phyloP scores from a whole-genome alignment of 768 basidiomycete species.

The Mycena latifolia region DNA sequence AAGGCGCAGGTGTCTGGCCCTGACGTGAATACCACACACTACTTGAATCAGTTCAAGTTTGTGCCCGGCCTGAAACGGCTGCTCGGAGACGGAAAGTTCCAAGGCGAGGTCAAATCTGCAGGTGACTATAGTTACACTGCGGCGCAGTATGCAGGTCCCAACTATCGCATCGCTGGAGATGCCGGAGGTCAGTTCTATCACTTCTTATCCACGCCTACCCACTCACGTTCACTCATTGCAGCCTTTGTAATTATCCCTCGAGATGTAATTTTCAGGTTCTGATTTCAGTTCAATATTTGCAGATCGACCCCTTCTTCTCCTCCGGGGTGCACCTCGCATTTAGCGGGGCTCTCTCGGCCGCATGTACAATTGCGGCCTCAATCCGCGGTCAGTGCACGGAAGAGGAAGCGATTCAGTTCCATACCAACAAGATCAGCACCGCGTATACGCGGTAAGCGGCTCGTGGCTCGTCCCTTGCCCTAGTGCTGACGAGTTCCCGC shows the following conservation, averaged over 20 bases:
- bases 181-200: constrained; percentile 40
- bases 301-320: constrained; percentile 70
- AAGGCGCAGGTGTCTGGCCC: too few relatives aligned
- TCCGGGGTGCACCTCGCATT: constrained; percentile 34
- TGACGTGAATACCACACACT: too few relatives aligned
- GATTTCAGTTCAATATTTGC: background rate
- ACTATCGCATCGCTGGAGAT: constrained; percentile 50
- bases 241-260: too few relatives aligned
- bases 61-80: constrained; percentile 21
- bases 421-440: constrained; percentile 46
- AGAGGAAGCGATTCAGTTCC: constrained; percentile 44
- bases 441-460: constrained; percentile 48
- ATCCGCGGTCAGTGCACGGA: constrained; percentile 47
- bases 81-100: constrained; percentile 40
- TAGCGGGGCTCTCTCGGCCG: constrained; percentile 45
- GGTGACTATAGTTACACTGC: constrained; percentile 54
- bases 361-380: constrained; percentile 50
- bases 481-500: too few relatives aligned
- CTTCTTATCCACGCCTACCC: too few relatives aligned
- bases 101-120: constrained; percentile 41
- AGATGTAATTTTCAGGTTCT: too few relatives aligned
- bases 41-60: too few relatives aligned
- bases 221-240: too few relatives aligned
- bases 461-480: too few relatives aligned
- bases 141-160: constrained; percentile 43